Evolutionary conservation across 75 land plant genomes (phyloP), one percentile per base, ranked within the genome.

Genomic region (Adiantum capillusveneris): DNA sequence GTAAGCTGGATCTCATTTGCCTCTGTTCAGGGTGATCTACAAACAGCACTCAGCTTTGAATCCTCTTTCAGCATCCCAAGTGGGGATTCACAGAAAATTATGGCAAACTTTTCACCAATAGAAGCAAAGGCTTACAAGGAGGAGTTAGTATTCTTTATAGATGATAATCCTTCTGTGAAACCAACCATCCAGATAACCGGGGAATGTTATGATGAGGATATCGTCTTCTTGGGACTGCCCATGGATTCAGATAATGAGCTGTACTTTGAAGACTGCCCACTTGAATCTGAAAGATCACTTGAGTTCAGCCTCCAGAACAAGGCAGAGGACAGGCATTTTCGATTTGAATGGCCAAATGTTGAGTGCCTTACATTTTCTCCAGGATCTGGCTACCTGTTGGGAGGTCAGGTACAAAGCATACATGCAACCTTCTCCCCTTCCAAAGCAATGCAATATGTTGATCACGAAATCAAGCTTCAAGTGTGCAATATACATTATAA

Each of bases 151-250:
- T 9, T 71, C 18, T 31, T 31, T 2, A 56, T 71, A 16, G 61
- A 64, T 44, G 21, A 64, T 17, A 71, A 71, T 41, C 74, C 69
- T 13, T 71, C 55, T 59, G 62, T 57, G 19, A 31, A 25, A 25
- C 34, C 48, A 16, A 58, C 25, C 20, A 28, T 71, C 25, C 22
- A 37, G 14, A 39, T 65, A 19, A 58, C 74, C 0, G 74, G 69
- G 0, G 74, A 71, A 57, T 70, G 74, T 16, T 71, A 71, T 49
- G 43, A 52, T 45, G 74, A 70, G 16, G 74, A 71, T 29, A 62
- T 71, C 5, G 62, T 66, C 27, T 71, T 58, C 31, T 14, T 58
- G 0, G 69, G 69, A 6, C 46, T 71, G 22, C 74, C 74, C 17
- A 49, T 25, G 21, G 39, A 57, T 49, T 41, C 43, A 31, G 69